Evolutionary conservation across 2,329 filamentous ascomycete genomes (phyloP).

Genomic region (Aspergillus neoniger): DNA sequence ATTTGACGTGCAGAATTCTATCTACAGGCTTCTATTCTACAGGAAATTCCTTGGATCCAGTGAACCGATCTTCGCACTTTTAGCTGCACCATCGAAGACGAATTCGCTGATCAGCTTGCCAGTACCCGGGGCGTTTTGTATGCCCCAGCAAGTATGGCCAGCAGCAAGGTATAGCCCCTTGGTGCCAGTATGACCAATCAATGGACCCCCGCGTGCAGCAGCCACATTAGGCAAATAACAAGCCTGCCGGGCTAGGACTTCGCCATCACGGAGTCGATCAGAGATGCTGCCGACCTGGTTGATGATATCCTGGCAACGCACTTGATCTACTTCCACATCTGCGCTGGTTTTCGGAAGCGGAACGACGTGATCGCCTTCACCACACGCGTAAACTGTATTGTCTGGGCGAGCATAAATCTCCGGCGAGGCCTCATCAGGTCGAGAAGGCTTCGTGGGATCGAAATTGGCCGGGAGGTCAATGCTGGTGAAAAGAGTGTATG

Average conservation of each 20-base stretch:
- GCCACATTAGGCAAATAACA: slow-evolving; percentile 86
- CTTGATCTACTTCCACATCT: slow-evolving; percentile 72
- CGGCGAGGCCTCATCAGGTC: slow-evolving; percentile 68
- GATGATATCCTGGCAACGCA: slow-evolving; percentile 80
- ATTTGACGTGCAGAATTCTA: not conserved
- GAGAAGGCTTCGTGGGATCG: slow-evolving; percentile 51
- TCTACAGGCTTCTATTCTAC: slow-evolving; percentile 20
- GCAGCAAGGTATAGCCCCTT: slow-evolving; percentile 78
- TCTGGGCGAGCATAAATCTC: slow-evolving; percentile 93
- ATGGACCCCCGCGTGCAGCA: slow-evolving; percentile 61
- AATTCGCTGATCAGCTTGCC: slow-evolving; percentile 79
- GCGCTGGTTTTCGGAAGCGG: slow-evolving; percentile 76
- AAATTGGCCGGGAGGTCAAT: slow-evolving; percentile 72
- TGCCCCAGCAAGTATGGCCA: slow-evolving; percentile 97
- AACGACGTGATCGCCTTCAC: slow-evolving; percentile 75
- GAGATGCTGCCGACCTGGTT: slow-evolving; percentile 67
- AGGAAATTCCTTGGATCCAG: slow-evolving; percentile 67
- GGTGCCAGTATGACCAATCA: slow-evolving; percentile 74
- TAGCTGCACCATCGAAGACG: slow-evolving; percentile 70
- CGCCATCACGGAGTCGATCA: slow-evolving; percentile 63
- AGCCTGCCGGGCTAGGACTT: slow-evolving; percentile 76
- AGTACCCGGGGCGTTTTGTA: slow-evolving; percentile 91
- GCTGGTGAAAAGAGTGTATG: slow-evolving; percentile 70
- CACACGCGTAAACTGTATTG: slow-evolving; percentile 90
- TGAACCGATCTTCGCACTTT: slow-evolving; percentile 65